A percentile compares a stretch with the other conserved stretches of the same genome.
These are phyloP conservation scores for Penicillium diatomitis DNA, from an alignment of 495 filamentous ascomycete species.

Conservation along the genomic window DNA sequence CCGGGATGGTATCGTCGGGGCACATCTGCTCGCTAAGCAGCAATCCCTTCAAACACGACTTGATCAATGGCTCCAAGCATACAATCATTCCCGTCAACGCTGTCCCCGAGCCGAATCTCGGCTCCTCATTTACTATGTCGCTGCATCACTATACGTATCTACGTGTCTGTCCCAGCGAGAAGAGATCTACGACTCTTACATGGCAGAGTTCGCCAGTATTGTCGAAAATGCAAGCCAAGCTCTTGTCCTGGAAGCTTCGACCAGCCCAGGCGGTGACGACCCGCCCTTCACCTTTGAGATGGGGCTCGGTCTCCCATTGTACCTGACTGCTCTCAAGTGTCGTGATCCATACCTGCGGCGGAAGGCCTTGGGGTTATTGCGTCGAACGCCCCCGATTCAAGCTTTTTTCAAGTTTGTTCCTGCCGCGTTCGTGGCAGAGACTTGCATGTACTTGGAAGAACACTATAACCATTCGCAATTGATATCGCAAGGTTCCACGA, in stretches of 20 bases:
- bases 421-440: constrained; percentile 8
- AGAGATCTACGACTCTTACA: constrained; percentile 15
- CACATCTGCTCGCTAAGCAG: constrained; percentile 7
- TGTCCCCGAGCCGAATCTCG: background rate
- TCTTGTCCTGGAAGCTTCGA: constrained; percentile 9
- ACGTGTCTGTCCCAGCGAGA: constrained; percentile 8
- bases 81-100: background rate
- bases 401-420: constrained; percentile 19
- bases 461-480: background rate
- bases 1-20: background rate
- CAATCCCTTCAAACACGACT: constrained; percentile 4
- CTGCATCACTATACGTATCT: constrained; percentile 6
- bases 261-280: constrained; percentile 12
- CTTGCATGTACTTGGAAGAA: constrained; percentile 26
- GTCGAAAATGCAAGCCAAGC: constrained; percentile 15
- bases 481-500: background rate
- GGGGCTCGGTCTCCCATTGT: constrained; percentile 26
- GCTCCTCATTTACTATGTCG: constrained; percentile 7
- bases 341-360: constrained; percentile 23
- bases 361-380: constrained; percentile 18
- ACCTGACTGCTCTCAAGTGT: constrained; percentile 24
- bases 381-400: constrained; percentile 18
- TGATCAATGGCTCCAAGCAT: constrained; percentile 1
- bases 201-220: constrained; percentile 20
- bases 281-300: constrained; percentile 33